Evolutionary conservation across 164 flowering plant species (phyloP).

Genomic region (Umbellularia californica): DNA sequence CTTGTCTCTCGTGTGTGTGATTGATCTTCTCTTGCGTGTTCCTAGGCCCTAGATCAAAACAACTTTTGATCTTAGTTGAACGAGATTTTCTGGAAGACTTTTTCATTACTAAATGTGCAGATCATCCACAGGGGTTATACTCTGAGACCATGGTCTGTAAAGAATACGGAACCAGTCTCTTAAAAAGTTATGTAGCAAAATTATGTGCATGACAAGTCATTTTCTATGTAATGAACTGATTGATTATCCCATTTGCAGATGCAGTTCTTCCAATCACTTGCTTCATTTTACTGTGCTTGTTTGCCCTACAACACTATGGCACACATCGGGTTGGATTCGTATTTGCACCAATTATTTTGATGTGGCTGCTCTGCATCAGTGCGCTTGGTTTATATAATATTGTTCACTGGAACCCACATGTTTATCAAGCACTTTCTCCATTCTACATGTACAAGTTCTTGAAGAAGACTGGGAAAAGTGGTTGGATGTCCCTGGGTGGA

Average conservation of each 20-base stretch:
- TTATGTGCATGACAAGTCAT: not conserved
- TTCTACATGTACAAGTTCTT: slow-evolving; percentile 88
- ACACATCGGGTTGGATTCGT: slow-evolving; percentile 85
- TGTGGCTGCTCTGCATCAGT: slow-evolving; percentile 87
- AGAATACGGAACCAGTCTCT: not conserved
- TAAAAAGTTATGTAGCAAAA: not conserved
- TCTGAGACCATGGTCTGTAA: not conserved
- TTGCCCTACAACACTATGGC: slow-evolving; percentile 84
- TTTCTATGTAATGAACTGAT: not conserved
- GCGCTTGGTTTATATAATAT: slow-evolving; percentile 83
- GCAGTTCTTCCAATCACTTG: slow-evolving; percentile 79
- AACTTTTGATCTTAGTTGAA: too few relatives aligned
- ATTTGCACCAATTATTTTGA: slow-evolving; percentile 82
- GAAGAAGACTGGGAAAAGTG: slow-evolving; percentile 74
- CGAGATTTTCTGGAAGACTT: too few relatives aligned
- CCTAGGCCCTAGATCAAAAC: too few relatives aligned
- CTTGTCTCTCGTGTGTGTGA: too few relatives aligned
- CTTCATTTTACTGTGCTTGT: slow-evolving; percentile 64
- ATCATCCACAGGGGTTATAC: not conserved
- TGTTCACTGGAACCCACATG: slow-evolving; percentile 73
- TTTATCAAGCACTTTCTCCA: slow-evolving; percentile 91
- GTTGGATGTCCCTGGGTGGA: slow-evolving; percentile 99
- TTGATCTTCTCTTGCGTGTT: not conserved
- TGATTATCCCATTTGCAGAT: slow-evolving; percentile 45
- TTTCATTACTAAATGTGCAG: too few relatives aligned